Evolutionary conservation across 129 eudicot species (phyloP).

Genomic region (Chrysanthemum seticuspe): DNA sequence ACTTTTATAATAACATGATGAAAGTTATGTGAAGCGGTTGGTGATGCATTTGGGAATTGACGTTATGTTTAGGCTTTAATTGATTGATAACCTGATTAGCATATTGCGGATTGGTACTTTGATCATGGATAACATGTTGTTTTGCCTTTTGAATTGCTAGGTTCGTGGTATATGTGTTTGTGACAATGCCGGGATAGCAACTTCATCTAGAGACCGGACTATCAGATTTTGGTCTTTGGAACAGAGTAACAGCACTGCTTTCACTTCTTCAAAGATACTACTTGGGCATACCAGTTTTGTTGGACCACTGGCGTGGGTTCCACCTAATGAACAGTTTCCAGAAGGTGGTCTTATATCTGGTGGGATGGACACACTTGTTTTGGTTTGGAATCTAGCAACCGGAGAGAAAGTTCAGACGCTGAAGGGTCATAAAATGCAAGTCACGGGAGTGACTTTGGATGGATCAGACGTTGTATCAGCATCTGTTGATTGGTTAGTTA

Average conservation of each 20-base stretch:
- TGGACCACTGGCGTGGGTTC: slow-evolving; percentile 83
- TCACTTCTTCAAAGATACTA: slow-evolving; percentile 56
- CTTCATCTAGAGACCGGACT: slow-evolving; percentile 93
- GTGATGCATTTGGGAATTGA: background rate
- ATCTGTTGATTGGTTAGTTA: slow-evolving; percentile 79
- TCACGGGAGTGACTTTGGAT: slow-evolving; percentile 76
- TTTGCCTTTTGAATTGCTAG: slow-evolving; percentile 37
- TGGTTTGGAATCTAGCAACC: slow-evolving; percentile 75
- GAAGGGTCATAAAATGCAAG: slow-evolving; percentile 85
- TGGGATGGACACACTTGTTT: slow-evolving; percentile 91
- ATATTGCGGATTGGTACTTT: background rate
- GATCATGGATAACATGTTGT: background rate
- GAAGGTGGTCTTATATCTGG: slow-evolving; percentile 91
- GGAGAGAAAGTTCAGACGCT: slow-evolving; percentile 75
- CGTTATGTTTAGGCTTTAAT: background rate
- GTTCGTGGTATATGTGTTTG: slow-evolving; percentile 94
- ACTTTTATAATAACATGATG: background rate
- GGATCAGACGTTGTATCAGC: slow-evolving; percentile 75
- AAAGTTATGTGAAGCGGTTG: background rate
- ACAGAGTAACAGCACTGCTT: slow-evolving; percentile 45
- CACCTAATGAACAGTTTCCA: slow-evolving; percentile 75
- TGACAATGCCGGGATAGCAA: slow-evolving; percentile 77
- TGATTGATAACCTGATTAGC: background rate
- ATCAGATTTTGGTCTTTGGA: slow-evolving; percentile 80
- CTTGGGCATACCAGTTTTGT: slow-evolving; percentile 96